These are phyloP conservation scores for Iberis pinnata DNA, from an alignment of 345 rosid species.

Conservation along the genomic window DNA sequence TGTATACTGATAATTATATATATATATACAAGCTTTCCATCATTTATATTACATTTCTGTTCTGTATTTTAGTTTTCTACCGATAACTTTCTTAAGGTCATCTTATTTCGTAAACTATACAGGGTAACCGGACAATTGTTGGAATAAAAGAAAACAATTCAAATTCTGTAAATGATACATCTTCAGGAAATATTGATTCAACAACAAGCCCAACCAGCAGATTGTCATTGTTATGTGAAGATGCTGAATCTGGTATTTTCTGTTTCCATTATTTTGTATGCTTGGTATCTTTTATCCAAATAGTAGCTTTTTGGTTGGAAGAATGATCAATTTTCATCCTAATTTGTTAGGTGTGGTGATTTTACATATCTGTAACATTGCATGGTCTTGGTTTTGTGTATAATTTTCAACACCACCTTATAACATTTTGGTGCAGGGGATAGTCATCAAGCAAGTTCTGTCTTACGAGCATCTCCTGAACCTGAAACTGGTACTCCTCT, in stretches of 20 bases:
- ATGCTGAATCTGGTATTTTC: constrained; percentile 74
- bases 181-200: constrained; percentile 62
- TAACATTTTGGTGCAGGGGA: too few species aligned
- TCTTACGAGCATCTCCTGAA: constrained; percentile 30
- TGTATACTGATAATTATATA: too few species aligned
- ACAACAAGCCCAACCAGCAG: constrained; percentile 68
- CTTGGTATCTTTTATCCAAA: not conserved
- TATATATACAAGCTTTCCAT: too few species aligned
- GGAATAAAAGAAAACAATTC: constrained; percentile 45
- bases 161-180: constrained; percentile 37
- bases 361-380: constrained; percentile 11
- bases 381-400: constrained; percentile 19
- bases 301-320: constrained; percentile 8
- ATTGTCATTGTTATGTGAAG: constrained; percentile 66
- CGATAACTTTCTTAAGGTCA: constrained; percentile 5
- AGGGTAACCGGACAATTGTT: constrained; percentile 60
- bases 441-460: constrained; percentile 50
- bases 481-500: constrained; percentile 37
- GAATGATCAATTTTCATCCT: constrained; percentile 1
- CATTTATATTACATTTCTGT: too few species aligned
- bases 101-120: constrained; percentile 14
- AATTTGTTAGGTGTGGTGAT: too few species aligned
- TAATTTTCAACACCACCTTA: too few species aligned
- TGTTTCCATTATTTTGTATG: constrained; percentile 4
- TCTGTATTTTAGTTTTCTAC: too few species aligned